phyloP scores from a whole-genome alignment of 83 land plant species.

The Picea mariana region DNA sequence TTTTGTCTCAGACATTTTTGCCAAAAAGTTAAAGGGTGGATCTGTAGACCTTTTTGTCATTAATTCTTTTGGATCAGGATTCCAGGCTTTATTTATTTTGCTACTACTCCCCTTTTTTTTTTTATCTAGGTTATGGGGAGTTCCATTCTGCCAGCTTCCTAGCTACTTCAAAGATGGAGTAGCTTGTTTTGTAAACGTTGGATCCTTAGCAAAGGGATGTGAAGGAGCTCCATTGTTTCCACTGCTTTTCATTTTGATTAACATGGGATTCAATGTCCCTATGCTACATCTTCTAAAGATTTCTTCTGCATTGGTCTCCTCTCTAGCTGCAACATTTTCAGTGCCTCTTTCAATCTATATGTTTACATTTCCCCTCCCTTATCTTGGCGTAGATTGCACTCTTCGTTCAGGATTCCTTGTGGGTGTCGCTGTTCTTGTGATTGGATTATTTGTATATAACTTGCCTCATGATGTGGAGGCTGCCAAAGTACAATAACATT shows the following conservation, averaged over 20 bases:
- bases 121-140: too few species aligned
- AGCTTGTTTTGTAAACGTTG: too few species aligned
- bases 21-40: too few species aligned
- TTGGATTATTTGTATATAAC: conserved; percentile 62
- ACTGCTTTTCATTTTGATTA: conserved; percentile 69
- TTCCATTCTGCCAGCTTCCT: too few species aligned
- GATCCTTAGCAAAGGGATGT: conserved; percentile 46
- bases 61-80: too few species aligned
- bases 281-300: conserved; percentile 86
- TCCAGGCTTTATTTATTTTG: too few species aligned
- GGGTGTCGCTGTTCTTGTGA: conserved; percentile 68
- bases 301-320: conserved; percentile 91
- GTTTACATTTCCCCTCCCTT: conserved; percentile 94
- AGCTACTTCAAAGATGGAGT: too few species aligned
- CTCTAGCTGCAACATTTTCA: conserved; percentile 84
- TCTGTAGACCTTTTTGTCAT: too few species aligned
- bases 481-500: too few species aligned
- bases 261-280: conserved; percentile 93
- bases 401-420: conserved; percentile 78
- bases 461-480: conserved; percentile 21
- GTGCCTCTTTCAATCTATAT: conserved; percentile 84
- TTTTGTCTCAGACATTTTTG: too few species aligned
- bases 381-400: conserved; percentile 63
- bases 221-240: conserved; percentile 91
- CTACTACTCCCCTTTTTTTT: too few species aligned